Percentiles rank a stretch among this genome's conserved stretches.
phyloP scores from a whole-genome alignment of 2,329 filamentous ascomycete genomes.

The Thielaviopsis euricoi region DNA sequence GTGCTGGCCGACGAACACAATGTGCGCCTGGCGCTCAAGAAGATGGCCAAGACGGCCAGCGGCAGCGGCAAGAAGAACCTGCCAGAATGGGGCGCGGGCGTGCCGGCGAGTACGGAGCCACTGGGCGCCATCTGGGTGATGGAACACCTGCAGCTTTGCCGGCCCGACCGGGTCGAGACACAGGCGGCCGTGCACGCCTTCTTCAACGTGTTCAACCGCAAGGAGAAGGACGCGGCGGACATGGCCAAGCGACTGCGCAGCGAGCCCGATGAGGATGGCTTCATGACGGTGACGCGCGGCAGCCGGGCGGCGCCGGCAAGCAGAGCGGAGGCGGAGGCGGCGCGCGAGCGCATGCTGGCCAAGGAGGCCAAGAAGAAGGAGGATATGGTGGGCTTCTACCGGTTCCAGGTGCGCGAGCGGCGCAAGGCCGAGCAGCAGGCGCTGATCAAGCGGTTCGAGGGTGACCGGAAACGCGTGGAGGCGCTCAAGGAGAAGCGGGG shows the following conservation, averaged over 20 bases:
- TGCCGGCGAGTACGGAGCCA: slow-evolving; percentile 28
- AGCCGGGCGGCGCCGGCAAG: slow-evolving; percentile 59
- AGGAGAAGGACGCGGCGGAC: slow-evolving; percentile 46
- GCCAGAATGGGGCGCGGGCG: slow-evolving; percentile 51
- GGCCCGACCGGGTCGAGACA: slow-evolving; percentile 48
- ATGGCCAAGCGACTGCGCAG: slow-evolving; percentile 50
- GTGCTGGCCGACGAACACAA: slow-evolving; percentile 71
- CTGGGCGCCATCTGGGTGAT: slow-evolving; percentile 44
- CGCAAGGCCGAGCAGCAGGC: slow-evolving; percentile 58
- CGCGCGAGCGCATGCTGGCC: slow-evolving; percentile 41
- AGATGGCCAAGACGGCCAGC: slow-evolving; percentile 44
- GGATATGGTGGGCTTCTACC: slow-evolving; percentile 59
- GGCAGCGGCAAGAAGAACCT: slow-evolving; percentile 30
- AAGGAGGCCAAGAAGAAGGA: slow-evolving; percentile 45
- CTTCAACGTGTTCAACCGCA: slow-evolving; percentile 66
- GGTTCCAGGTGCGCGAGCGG: slow-evolving; percentile 67
- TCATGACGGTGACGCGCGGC: slow-evolving; percentile 76
- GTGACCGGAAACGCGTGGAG: slow-evolving; percentile 55
- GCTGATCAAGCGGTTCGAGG: slow-evolving; percentile 55
- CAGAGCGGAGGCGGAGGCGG: slow-evolving; percentile 51
- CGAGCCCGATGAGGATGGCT: slow-evolving; percentile 86
- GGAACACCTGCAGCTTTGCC: slow-evolving; percentile 53
- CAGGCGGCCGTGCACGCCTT: slow-evolving; percentile 67
- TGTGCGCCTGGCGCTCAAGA: slow-evolving; percentile 60
- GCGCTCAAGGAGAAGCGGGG: slow-evolving; percentile 53